Percentiles rank a stretch among this genome's conserved stretches.
These are phyloP conservation scores for Exophiala calicioides DNA, from an alignment of 2,329 filamentous ascomycete genomes.

Conservation along the genomic window DNA sequence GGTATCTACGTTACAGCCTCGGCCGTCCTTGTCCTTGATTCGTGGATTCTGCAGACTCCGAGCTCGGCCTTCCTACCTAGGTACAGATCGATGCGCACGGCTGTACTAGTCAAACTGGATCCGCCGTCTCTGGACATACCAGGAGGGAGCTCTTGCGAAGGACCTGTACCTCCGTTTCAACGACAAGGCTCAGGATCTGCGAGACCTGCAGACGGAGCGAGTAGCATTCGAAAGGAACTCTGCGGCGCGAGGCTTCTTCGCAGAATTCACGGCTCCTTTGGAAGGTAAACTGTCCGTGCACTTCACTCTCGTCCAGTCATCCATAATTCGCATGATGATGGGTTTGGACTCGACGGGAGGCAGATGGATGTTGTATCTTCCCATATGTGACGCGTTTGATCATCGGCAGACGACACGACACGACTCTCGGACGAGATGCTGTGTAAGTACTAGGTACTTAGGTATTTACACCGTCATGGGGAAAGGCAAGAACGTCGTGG, in stretches of 20 bases:
- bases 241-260: constrained; percentile 1
- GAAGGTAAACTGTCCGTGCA: too few relatives aligned
- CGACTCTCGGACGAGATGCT: neutral
- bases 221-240: neutral
- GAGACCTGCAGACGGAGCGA: neutral
- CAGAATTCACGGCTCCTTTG: neutral
- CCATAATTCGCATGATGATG: too few relatives aligned
- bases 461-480: too few relatives aligned
- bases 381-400: too few relatives aligned
- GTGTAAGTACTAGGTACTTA: constrained; percentile 1
- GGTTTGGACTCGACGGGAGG: too few relatives aligned
- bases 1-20: constrained; percentile 38
- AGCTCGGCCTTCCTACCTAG: too few relatives aligned
- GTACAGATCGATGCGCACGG: constrained; percentile 35
- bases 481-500: constrained; percentile 1
- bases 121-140: constrained; percentile 44
- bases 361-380: too few relatives aligned
- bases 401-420: neutral
- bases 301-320: too few relatives aligned
- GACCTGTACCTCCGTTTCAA: neutral
- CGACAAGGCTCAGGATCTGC: neutral
- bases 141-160: constrained; percentile 36
- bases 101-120: constrained; percentile 43
- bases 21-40: constrained; percentile 40
- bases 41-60: constrained; percentile 27